Base-by-base conservation (phyloP, 140 eudicot species). In the Bidens hawaiensis region DNA sequence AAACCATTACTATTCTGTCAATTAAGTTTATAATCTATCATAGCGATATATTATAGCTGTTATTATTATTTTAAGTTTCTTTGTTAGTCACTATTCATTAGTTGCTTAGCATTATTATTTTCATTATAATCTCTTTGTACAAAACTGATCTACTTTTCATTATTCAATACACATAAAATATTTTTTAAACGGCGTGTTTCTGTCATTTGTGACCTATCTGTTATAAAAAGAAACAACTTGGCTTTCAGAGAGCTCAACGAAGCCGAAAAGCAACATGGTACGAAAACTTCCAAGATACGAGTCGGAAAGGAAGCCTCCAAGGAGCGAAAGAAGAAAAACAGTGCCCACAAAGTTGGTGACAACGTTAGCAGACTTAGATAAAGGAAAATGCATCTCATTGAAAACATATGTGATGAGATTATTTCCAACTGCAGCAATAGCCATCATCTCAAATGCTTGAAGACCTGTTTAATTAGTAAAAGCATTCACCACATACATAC, bases 381-480 rank as follows among this genome's bases (percentile, higher is more conserved):
- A 60, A 25, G 96, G 90, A 24, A 76, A 84, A 75, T 88, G 96
- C 96, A 88, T 88, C 74, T 84, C 96, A 42, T 84, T 82, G 65
- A 88, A 84, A 24, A 88, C 94, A 52, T 88, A 88, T 12, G 94
- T 88, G 12, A 88, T 88, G 50, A 88, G 87, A 64, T 88, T 88
- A 69, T 82, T 88, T 62, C 96, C 96, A 57, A 88, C 94, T 0
- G 90, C 96, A 6, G 96, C 96, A 46, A 88, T 82, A 53, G 94
- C 96, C 96, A 84, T 88, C 89, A 88, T 88, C 74, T 88, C 96
- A 53, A 88, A 88, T 27, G 94, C 85, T 55, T 84, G 96, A 27
- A 88, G 80, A 21, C 90, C 96, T 85, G 79, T 41, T 26, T 54
- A 25, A 43, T n/a, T n/a, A n/a, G 53, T 1, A 18, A 63, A 23